Evolutionary conservation across 345 rosid genomes (phyloP), one percentile per base, ranked within the genome.

Genomic region (Hypericum perforatum): DNA sequence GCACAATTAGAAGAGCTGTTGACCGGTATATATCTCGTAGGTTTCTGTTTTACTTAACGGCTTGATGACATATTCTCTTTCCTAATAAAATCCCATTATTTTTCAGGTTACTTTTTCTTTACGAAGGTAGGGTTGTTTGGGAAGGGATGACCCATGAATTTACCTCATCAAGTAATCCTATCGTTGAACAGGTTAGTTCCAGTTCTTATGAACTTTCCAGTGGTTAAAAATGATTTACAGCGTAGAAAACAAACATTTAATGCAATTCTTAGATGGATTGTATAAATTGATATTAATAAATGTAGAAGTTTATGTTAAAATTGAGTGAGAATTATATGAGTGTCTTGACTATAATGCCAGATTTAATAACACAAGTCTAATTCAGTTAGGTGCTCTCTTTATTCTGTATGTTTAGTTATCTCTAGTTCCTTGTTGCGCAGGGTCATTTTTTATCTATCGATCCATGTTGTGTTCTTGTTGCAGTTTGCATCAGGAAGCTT

Each of bases 401-500:
- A 16, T 53, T 32, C 14, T 16, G n/a, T 46, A 43, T 40, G 53
- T 36, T 67, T 22, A 22, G 32, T 22, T 22, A 22, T 1, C 32
- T 22, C 32, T 22, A 22, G 32, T 4, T 22, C 32, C 32, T 22
- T 22, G 32, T 22, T 22, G 32, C 32, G 1, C 4, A 22, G 32
- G 32, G 4, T 22, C 32, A 4, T 22, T 22, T 22, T 22, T 1
- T 22, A 22, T 22, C 1, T 22, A 22, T 22, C 32, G 32, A 22
- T 22, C 32, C 32, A 22, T 22, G 32, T 22, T 22, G 32, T 22
- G 32, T 22, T 22, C 32, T 22, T 22, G 32, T 22, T 22, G 66
- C 89, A 88, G 96, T 92, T 92, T 77, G 98, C 95, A 57, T 81
- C 98, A 13, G 96, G 98, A 47, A 92, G 85, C 77, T 76, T 85